These are phyloP conservation scores for Trichoderma guizhouense DNA, from an alignment of 2,329 filamentous ascomycete genomes.

Conservation along the genomic window DNA sequence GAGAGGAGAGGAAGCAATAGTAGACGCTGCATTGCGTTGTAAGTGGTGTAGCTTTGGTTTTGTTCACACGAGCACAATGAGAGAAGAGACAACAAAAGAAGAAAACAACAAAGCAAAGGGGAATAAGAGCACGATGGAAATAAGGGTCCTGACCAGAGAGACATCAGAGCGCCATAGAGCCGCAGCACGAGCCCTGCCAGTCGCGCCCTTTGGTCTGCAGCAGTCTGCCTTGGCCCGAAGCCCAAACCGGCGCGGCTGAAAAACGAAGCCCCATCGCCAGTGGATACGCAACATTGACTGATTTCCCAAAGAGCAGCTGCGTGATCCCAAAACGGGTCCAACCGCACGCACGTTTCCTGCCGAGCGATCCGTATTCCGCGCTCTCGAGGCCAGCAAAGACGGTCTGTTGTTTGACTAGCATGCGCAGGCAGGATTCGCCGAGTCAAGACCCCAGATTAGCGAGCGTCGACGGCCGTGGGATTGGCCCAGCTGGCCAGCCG, in stretches of 20 bases:
- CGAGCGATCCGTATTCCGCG: slow-evolving; percentile 17
- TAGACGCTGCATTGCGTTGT: not conserved
- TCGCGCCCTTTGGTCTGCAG: not conserved
- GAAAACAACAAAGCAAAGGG: not conserved
- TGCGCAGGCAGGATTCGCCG: not conserved
- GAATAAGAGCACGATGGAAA: not conserved
- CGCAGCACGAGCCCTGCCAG: not conserved
- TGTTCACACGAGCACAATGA: not conserved
- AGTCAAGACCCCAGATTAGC: slow-evolving; percentile 5
- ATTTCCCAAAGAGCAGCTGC: not conserved
- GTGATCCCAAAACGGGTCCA: not conserved
- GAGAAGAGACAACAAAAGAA: not conserved
- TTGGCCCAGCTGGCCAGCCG: not conserved
- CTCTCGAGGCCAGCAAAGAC: not conserved
- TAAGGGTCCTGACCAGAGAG: not conserved
- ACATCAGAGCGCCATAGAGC: not conserved
- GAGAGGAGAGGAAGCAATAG: not conserved
- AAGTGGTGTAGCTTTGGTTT: not conserved
- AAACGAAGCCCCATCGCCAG: not conserved
- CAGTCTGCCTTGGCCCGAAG: slow-evolving; percentile 2
- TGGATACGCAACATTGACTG: not conserved
- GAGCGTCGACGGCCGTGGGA: not conserved
- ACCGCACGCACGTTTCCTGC: not conserved
- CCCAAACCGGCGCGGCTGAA: slow-evolving; percentile 2
- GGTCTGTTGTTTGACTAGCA: not conserved